A percentile compares a stretch with the other conserved stretches of the same genome.
Evolutionary conservation across 2,329 filamentous ascomycete genomes (phyloP).

Genomic region (Thermochaetoides dissita): DNA sequence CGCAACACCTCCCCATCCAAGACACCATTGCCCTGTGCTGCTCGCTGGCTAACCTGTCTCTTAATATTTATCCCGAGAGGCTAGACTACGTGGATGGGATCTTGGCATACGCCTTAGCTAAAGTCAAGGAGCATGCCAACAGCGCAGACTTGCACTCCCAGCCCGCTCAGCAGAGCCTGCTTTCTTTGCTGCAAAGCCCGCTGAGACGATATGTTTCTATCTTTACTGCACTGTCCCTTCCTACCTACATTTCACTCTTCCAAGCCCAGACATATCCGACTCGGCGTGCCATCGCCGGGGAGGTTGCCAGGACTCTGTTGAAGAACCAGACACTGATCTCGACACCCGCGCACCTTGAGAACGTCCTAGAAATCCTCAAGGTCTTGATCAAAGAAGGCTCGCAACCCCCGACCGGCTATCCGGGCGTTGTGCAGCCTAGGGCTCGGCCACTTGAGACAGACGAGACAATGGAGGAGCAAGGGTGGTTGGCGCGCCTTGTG

Average conservation of each 20-base stretch:
- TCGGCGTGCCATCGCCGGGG: constrained; percentile 75
- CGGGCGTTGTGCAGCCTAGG: constrained; percentile 63
- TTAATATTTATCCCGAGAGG: constrained; percentile 88
- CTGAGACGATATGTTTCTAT: constrained; percentile 82
- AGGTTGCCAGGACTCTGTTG: constrained; percentile 71
- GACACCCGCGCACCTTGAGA: constrained; percentile 67
- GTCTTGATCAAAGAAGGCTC: constrained; percentile 90
- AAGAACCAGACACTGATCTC: constrained; percentile 68
- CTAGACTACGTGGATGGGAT: constrained; percentile 95
- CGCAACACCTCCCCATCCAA: constrained; percentile 79
- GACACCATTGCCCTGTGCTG: constrained; percentile 88
- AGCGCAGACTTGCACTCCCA: constrained; percentile 89
- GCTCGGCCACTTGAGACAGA: constrained; percentile 69
- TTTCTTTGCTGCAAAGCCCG: constrained; percentile 80
- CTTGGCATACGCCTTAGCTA: constrained; percentile 71
- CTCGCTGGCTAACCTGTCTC: constrained; percentile 81
- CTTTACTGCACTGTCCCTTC: constrained; percentile 89
- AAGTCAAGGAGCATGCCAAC: constrained; percentile 79
- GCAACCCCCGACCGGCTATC: constrained; percentile 70
- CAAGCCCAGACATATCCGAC: constrained; percentile 89
- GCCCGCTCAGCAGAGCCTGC: constrained; percentile 73
- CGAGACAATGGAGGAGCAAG: constrained; percentile 95
- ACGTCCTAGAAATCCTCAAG: constrained; percentile 74
- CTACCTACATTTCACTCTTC: constrained; percentile 79
- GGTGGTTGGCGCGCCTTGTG: constrained; percentile 84